Base-by-base conservation (phyloP, 768 basidiomycete species). In the Artomyces pyxidatus region DNA sequence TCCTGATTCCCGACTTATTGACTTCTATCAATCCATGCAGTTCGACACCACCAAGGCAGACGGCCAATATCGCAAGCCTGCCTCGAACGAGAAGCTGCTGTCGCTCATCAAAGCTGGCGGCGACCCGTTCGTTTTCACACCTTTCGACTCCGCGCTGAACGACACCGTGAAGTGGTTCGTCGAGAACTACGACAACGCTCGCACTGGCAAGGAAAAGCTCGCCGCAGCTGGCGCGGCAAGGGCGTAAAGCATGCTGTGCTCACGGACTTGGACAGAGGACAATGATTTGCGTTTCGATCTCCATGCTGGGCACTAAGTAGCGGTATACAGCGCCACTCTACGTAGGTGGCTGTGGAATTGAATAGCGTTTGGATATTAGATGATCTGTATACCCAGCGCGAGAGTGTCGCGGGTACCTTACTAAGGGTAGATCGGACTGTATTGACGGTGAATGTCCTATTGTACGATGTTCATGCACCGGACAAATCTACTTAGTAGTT, bases 61-160 rank as follows among this genome's bases (percentile, higher is more conserved):
- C 59, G 93, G 95, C 1, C 94, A 97, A 65, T 94, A 84, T 77
- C 83, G 93, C 58, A 97, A 97, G 69, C 93, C 94, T 1, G 94
- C 94, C 16, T 91, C 90, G 29, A 98, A 98, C 68, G 81, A 77
- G 60, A 95, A 94, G 66, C 71, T 96, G 6, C 62, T 89, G 43
- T 68, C 67, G 16, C 69, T 88, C 47, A 81, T 93, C 45, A 83
- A 85, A 22, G 81, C 71, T 28, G 43, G 47, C 17, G 32, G 32
- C 32, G 14, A 12, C 14, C 14, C 12, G 4, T 96, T 94, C 71
- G 60, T 85, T 65, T 97, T 97, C 67, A 96, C 93, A 23, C 92
- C 93, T 6, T 95, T 98, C 64, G 78, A 91, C 27, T 53, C 79
- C 64, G 93, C 93, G 22, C 71, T 97, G 51, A 69, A 84, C 32